Evolutionary conservation across 345 rosid species (phyloP), one percentile per base, ranked within the genome.

Genomic region (Kernera saxatilis): DNA sequence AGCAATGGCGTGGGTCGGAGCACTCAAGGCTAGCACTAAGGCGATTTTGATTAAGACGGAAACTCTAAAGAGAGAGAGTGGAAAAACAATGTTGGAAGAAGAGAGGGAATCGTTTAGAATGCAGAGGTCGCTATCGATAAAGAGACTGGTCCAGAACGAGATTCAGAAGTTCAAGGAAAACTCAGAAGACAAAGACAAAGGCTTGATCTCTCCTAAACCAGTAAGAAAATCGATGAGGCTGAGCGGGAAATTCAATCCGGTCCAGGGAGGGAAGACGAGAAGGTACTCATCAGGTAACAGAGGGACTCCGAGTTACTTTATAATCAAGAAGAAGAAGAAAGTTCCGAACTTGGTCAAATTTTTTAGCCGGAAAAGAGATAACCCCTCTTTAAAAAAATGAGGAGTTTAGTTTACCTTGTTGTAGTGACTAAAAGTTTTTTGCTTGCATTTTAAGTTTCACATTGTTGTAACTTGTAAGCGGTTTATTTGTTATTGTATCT

Each of bases 1-100:
- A 2, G 93, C 97, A 46, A 84, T 83, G 84, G 95, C 99, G 5
- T 94, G 99, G 96, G 82, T 89, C 0, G 89, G 88, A 76, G 96
- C 97, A 69, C 54, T 91, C 13, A 85, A 83, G 76, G 84, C 90
- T 0, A 87, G 88, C 73, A 96, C 93, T 77, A 85, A 70, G 65
- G 96, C 86, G 73, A 84, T 82, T 52, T 3, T 75, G 75, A 84
- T 88, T 81, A 86, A 82, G 78, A 85, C 75, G 0, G 94, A 88
- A 64, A 73, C 82, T 13, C 79, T 78, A 32, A 82, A 77, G 4
- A 77, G 82, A 80, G 69, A 49, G 41, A 77, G 79, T 8, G 74
- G 79, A 22, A 86, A 77, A 39, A 84, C 77, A 63, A 70, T 80
- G 71, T 43, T 81, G 76, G 84, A 82, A 67, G 92, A 84, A 72